phyloP scores from a whole-genome alignment of 139 green algal species.

The Yamagishiella unicocca region DNA sequence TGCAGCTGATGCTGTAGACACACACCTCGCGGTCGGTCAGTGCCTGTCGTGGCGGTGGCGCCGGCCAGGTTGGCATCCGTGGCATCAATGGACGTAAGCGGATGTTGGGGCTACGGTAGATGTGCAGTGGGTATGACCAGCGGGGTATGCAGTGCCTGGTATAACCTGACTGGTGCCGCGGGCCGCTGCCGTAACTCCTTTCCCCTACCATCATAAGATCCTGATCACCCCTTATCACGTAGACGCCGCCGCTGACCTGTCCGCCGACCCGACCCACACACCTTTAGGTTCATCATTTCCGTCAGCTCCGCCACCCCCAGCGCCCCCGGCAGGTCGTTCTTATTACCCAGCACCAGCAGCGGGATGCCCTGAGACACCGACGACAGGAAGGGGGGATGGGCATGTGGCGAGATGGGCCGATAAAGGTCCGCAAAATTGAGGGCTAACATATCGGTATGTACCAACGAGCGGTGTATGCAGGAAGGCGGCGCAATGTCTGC shows the following conservation, averaged over 20 bases:
- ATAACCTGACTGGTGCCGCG: background rate
- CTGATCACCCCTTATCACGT: background rate
- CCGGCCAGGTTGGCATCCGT: background rate
- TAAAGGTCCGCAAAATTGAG: too few species aligned
- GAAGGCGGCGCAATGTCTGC: too few species aligned
- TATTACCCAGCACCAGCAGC: slow-evolving; percentile 98
- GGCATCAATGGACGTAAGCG: background rate
- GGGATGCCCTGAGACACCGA: slow-evolving; percentile 78
- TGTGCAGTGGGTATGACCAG: background rate
- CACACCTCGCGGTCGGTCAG: slow-evolving; percentile 90
- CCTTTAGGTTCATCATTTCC: slow-evolving; percentile 85
- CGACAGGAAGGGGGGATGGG: background rate
- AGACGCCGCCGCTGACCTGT: background rate
- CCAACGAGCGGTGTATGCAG: too few species aligned
- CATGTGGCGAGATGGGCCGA: too few species aligned
- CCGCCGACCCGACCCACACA: slow-evolving; percentile 20
- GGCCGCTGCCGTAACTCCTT: background rate
- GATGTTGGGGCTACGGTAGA: too few species aligned
- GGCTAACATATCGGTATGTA: too few species aligned
- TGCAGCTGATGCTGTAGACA: slow-evolving; percentile 97
- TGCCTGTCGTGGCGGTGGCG: slow-evolving; percentile 31
- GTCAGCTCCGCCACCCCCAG: slow-evolving; percentile 84
- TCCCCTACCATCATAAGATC: background rate
- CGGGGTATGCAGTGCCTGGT: background rate
- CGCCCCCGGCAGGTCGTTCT: slow-evolving; percentile 94